Conservation (phyloP, 2,329 filamentous ascomycete genomes). For the Neocatenulostroma microsporum region DNA sequence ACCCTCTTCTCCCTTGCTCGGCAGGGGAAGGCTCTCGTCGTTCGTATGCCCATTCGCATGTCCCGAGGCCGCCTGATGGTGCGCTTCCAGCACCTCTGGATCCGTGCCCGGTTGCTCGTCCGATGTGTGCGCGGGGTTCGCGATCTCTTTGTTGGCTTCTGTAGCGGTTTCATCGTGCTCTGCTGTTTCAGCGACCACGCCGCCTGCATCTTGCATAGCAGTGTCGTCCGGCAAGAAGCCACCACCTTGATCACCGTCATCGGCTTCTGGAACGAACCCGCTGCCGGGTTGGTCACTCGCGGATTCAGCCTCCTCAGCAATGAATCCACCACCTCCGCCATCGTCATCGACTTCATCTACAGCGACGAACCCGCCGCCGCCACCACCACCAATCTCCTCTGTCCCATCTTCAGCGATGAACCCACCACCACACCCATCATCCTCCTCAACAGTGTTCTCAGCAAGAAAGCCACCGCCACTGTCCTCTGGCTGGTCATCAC, state of each 20-base stretch:
- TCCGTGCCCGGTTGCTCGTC: no score
- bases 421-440: constrained; percentile 11
- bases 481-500: constrained; percentile 8
- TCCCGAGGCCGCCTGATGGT: no score
- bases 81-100: no score
- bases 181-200: background rate
- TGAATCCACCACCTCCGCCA: constrained; percentile 9
- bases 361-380: constrained; percentile 7
- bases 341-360: constrained; percentile 5
- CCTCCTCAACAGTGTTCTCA: constrained; percentile 1
- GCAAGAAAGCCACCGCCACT: constrained; percentile 14
- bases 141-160: no score
- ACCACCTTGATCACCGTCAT: constrained; percentile 10
- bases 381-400: constrained; percentile 6
- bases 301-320: constrained; percentile 7
- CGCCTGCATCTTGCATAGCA: background rate
- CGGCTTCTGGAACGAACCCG: background rate
- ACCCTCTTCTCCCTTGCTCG: no score
- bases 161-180: no score
- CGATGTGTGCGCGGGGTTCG: no score
- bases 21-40: no score
- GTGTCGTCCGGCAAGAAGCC: constrained; percentile 11
- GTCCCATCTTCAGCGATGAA: constrained; percentile 9
- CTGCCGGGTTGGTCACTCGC: constrained; percentile 4
- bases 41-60: no score